These are phyloP conservation scores for Cystofilobasidium bisporidii DNA, from an alignment of 768 basidiomycete species.

Conservation along the genomic window DNA sequence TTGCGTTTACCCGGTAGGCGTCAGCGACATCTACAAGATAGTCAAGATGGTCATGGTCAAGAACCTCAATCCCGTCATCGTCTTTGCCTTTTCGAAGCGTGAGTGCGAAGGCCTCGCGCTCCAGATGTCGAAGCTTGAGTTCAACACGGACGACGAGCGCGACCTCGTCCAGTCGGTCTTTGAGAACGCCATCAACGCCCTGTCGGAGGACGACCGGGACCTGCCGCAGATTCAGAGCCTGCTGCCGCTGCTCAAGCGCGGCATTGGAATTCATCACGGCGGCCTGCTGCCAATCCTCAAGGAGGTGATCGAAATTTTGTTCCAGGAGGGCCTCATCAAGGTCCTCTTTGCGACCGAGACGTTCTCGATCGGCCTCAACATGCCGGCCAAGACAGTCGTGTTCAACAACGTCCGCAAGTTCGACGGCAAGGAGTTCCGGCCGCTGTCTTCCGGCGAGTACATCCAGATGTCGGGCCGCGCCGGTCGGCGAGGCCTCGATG, in stretches of 20 bases:
- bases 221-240: slow-evolving; percentile 90
- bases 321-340: slow-evolving; percentile 96
- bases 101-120: slow-evolving; percentile 92
- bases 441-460: slow-evolving; percentile 89
- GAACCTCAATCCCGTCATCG: slow-evolving; percentile 95
- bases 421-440: slow-evolving; percentile 88
- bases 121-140: slow-evolving; percentile 87
- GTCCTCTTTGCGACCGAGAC: slow-evolving; percentile 98
- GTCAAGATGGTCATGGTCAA: slow-evolving; percentile 97
- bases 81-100: slow-evolving; percentile 96
- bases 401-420: slow-evolving; percentile 93
- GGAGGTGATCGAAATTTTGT: slow-evolving; percentile 97
- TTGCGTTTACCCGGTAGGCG: too few species aligned
- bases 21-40: slow-evolving; percentile 92
- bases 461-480: slow-evolving; percentile 99
- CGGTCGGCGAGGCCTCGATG: slow-evolving; percentile 90
- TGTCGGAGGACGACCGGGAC: slow-evolving; percentile 71
- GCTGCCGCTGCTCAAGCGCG: slow-evolving; percentile 82
- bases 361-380: slow-evolving; percentile 77
- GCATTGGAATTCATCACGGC: slow-evolving; percentile 96
- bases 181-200: slow-evolving; percentile 83
- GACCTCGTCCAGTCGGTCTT: slow-evolving; percentile 78
- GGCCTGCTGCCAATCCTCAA: slow-evolving; percentile 94
- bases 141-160: slow-evolving; percentile 86
- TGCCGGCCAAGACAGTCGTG: slow-evolving; percentile 99